Percentiles rank a stretch among this genome's conserved stretches.
These are phyloP conservation scores for Cladosporium velox DNA, from an alignment of 2,329 filamentous ascomycete genomes.

Conservation along the genomic window DNA sequence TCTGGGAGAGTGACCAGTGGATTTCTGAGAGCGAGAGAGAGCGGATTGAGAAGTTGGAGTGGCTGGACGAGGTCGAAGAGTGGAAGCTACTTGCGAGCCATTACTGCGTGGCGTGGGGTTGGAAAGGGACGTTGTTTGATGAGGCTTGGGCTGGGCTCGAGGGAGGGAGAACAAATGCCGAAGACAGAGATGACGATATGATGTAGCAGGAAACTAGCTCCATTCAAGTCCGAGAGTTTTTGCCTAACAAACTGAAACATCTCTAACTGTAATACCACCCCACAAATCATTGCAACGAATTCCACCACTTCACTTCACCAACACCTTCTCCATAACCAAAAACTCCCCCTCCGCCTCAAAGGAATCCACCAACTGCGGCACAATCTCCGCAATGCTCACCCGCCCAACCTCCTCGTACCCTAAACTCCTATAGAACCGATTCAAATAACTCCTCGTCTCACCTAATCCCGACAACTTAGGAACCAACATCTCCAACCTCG, in stretches of 20 bases:
- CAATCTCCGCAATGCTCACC: background rate
- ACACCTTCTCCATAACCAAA: slow-evolving; percentile 6
- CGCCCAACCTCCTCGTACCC: background rate
- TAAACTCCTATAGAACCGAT: background rate
- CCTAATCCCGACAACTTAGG: no score
- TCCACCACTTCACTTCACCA: background rate
- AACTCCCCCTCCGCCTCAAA: slow-evolving; percentile 2
- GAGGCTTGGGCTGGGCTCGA: slow-evolving; percentile 11
- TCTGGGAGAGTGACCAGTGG: slow-evolving; percentile 72
- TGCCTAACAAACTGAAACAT: background rate
- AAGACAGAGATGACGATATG: slow-evolving; percentile 24
- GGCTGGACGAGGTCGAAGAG: slow-evolving; percentile 93
- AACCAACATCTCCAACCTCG: background rate
- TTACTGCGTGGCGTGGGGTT: slow-evolving; percentile 90
- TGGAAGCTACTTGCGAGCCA: slow-evolving; percentile 84
- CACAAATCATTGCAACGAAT: background rate
- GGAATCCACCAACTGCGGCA: background rate
- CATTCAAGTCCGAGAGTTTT: no score
- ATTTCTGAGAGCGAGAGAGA: slow-evolving; percentile 70
- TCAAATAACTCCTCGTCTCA: background rate
- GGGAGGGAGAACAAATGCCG: slow-evolving; percentile 21
- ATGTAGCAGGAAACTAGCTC: background rate
- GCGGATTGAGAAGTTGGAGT: slow-evolving; percentile 76
- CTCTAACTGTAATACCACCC: background rate
- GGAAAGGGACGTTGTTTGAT: slow-evolving; percentile 52